Conservation (phyloP, 2,329 filamentous ascomycete genomes). For the Capronia coronata region DNA sequence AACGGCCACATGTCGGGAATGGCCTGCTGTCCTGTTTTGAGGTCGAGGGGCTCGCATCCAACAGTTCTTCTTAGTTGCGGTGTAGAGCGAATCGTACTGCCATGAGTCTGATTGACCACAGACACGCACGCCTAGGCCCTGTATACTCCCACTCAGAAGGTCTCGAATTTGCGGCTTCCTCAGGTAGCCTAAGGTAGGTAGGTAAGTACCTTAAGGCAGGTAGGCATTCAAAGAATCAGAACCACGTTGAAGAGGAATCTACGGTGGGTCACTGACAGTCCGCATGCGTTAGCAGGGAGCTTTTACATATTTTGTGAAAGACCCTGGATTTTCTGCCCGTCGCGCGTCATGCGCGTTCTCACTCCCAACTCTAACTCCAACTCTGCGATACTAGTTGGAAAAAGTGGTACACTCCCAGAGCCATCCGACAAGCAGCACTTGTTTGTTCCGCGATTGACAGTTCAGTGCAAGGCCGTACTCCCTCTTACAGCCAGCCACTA, state of each 20-base stretch:
- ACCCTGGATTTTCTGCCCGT: not conserved
- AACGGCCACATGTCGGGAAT: slow-evolving; percentile 23
- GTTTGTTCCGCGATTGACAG: not conserved
- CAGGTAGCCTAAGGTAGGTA: no score
- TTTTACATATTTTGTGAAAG: not conserved
- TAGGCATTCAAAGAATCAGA: no score
- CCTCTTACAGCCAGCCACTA: not conserved
- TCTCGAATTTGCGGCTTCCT: no score
- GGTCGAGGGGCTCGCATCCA: not conserved
- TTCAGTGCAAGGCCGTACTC: not conserved
- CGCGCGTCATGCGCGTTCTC: no score
- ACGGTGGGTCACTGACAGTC: no score
- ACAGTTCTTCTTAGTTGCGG: not conserved
- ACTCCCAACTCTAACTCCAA: not conserved
- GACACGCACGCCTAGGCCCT: no score
- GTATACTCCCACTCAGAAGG: no score
- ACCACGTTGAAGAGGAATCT: no score
- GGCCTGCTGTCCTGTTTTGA: not conserved
- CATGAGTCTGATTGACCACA: no score
- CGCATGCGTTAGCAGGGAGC: no score
- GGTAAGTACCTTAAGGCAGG: no score
- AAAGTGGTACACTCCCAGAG: no score
- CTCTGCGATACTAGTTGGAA: not conserved
- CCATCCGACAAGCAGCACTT: not conserved
- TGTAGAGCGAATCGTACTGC: not conserved